Evolutionary conservation across 345 rosid species (phyloP).

Genomic region (Murraya koenigii): DNA sequence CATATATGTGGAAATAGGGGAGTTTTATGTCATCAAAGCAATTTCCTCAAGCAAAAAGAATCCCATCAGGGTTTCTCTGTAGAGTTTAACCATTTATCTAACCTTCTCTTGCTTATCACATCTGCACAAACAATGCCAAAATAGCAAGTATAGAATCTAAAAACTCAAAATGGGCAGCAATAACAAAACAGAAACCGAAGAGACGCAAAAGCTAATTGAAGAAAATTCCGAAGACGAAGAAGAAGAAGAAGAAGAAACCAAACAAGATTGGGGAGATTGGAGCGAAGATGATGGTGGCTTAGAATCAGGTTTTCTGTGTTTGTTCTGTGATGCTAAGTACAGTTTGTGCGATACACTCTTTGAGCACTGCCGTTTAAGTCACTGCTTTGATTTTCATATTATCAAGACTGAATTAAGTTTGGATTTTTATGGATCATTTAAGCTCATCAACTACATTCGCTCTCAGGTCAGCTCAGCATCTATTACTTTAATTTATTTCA

Average conservation of each 20-base stretch:
- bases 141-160: too few species aligned
- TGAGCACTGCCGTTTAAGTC: conserved; percentile 55
- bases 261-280: conserved; percentile 70
- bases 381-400: conserved; percentile 58
- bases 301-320: conserved; percentile 46
- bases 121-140: too few species aligned
- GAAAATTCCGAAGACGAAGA: conserved; percentile 23
- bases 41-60: too few species aligned
- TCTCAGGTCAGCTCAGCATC: conserved; percentile 56
- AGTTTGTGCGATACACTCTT: conserved; percentile 48
- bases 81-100: too few species aligned
- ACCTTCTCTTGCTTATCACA: too few species aligned
- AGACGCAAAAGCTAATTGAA: neutral
- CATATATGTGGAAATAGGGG: too few species aligned
- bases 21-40: too few species aligned
- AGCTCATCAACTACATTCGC: conserved; percentile 84
- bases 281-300: conserved; percentile 40
- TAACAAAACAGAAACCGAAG: neutral
- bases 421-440: conserved; percentile 73
- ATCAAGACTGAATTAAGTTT: conserved; percentile 45
- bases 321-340: conserved; percentile 64
- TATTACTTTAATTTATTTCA: neutral
- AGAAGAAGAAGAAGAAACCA: conserved; percentile 28
- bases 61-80: too few species aligned
- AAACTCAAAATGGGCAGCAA: conserved; percentile 9